A percentile compares a stretch with the other conserved stretches of the same genome.
phyloP scores from a whole-genome alignment of 2,329 filamentous ascomycete species.

The Fusarium lateritium region DNA sequence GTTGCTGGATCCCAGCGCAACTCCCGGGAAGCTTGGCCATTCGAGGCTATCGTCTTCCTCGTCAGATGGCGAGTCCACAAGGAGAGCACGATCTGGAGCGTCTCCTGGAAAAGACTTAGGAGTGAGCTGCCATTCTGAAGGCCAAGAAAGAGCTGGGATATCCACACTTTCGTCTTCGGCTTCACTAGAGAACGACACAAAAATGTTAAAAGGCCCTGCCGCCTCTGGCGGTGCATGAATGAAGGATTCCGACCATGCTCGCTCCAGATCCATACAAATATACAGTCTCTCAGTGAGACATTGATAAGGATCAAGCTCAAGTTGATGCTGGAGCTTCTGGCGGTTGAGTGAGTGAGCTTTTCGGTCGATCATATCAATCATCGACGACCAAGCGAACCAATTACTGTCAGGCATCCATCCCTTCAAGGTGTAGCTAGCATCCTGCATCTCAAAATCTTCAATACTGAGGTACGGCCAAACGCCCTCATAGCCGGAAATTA shows the following conservation, averaged over 20 bases:
- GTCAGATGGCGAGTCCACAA: slow-evolving; percentile 30
- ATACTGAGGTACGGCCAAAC: slow-evolving; percentile 53
- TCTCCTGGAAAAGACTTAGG: slow-evolving; percentile 29
- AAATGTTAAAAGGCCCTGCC: slow-evolving; percentile 54
- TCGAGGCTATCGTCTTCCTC: slow-evolving; percentile 37
- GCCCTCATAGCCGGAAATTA: slow-evolving; percentile 47
- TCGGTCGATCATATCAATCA: slow-evolving; percentile 50
- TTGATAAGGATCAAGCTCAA: slow-evolving; percentile 27
- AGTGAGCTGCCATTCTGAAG: slow-evolving; percentile 47
- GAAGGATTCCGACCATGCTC: slow-evolving; percentile 54
- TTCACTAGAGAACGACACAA: slow-evolving; percentile 48
- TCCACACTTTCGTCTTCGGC: slow-evolving; percentile 7
- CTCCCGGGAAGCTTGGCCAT: slow-evolving; percentile 34
- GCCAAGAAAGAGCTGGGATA: slow-evolving; percentile 44
- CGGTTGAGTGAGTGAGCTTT: slow-evolving; percentile 34
- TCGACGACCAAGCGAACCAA: slow-evolving; percentile 55
- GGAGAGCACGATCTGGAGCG: slow-evolving; percentile 18
- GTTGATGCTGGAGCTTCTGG: slow-evolving; percentile 24
- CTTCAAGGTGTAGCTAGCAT: slow-evolving; percentile 58
- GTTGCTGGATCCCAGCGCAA: not conserved
- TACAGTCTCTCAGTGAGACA: slow-evolving; percentile 52
- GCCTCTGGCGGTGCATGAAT: slow-evolving; percentile 37
- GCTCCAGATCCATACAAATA: slow-evolving; percentile 63
- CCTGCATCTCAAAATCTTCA: slow-evolving; percentile 55
- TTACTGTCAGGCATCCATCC: slow-evolving; percentile 61